Conservation (phyloP, 352 stramenopile species). For the Phytophthora pini region DNA sequence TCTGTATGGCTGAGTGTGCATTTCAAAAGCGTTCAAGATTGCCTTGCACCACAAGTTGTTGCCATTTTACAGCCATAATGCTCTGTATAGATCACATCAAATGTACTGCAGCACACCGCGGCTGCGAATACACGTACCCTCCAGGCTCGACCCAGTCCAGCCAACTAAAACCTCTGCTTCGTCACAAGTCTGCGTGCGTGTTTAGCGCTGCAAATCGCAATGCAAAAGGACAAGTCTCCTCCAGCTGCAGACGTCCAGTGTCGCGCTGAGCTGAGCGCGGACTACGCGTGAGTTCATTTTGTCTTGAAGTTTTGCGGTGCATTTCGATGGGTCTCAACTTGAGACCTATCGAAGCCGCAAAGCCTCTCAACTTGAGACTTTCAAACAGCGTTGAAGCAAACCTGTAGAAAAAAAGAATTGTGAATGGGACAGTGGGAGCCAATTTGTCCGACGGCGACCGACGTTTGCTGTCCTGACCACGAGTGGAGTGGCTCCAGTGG, state of each 20-base stretch:
- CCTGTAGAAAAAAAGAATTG: neutral
- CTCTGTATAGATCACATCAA: no score
- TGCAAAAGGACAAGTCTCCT: neutral
- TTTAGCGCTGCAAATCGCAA: neutral
- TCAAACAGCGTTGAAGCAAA: neutral
- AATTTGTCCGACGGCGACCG: slow-evolving; percentile 14
- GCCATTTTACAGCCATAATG: no score
- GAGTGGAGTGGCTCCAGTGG: neutral
- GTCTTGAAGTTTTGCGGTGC: neutral
- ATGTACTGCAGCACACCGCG: no score
- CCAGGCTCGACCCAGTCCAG: no score
- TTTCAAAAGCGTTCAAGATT: no score
- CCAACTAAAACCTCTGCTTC: no score
- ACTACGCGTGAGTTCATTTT: neutral
- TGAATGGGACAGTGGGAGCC: neutral
- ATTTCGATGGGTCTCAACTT: neutral
- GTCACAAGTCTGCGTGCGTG: no score
- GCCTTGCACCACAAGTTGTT: no score
- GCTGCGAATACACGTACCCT: no score
- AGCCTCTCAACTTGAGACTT: neutral
- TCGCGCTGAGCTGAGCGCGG: neutral
- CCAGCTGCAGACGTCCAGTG: slow-evolving; percentile 5
- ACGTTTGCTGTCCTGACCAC: neutral
- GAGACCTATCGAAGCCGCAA: no score
- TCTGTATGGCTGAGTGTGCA: no score